Conservation (phyloP, 352 stramenopile genomes). For the Saprolegnia diclina region DNA sequence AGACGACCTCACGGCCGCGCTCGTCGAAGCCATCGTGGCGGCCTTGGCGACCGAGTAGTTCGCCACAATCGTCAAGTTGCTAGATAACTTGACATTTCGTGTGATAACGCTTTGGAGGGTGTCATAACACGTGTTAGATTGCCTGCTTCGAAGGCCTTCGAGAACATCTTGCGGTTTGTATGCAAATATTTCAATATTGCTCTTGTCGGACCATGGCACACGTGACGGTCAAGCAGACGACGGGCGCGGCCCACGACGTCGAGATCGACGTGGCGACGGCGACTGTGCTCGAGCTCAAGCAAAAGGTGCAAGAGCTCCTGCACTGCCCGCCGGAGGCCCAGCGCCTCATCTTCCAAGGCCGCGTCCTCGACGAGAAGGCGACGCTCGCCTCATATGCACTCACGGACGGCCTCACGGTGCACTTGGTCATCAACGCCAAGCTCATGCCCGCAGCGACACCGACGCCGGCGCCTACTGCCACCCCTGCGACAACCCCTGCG, state of each 20-base stretch:
- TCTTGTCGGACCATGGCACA: neutral
- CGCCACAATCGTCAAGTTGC: neutral
- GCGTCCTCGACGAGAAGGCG: conserved; percentile 75
- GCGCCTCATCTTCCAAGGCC: conserved; percentile 82
- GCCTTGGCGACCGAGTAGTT: neutral
- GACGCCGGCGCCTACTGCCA: conserved; percentile 19
- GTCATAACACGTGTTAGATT: neutral
- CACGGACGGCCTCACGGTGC: conserved; percentile 50
- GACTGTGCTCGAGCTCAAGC: conserved; percentile 62
- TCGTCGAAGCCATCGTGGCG: conserved; percentile 14
- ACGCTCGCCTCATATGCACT: conserved; percentile 62
- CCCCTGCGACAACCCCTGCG: conserved; percentile 18
- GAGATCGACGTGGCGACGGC: conserved; percentile 34
- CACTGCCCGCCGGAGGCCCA: conserved; percentile 63
- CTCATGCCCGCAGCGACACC: conserved; percentile 31
- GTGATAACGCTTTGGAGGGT: neutral
- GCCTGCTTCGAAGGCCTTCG: neutral
- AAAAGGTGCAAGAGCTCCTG: conserved; percentile 47
- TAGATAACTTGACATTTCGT: neutral
- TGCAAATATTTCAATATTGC: neutral
- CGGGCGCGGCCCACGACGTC: conserved; percentile 13
- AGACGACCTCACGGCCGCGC: conserved; percentile 10
- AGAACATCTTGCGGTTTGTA: conserved; percentile 2
- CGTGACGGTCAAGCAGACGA: conserved; percentile 24
- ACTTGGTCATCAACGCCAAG: conserved; percentile 51